Percentiles rank a stretch among this genome's conserved stretches.
Conservation (phyloP, 2,329 filamentous ascomycete species). For the Ceratocystis colombiana region DNA sequence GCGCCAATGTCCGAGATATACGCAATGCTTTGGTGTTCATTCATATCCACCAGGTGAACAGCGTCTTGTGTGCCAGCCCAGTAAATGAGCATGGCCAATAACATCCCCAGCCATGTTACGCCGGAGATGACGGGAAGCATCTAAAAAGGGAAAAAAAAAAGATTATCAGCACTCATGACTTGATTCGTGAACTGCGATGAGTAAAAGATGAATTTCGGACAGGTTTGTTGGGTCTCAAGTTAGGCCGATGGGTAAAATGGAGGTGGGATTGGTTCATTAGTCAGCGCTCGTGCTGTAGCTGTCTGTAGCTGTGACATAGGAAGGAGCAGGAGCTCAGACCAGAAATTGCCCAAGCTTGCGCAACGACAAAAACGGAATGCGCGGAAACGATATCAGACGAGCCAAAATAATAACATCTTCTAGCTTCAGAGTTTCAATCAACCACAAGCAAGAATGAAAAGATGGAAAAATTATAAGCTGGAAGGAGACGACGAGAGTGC, state of each 20-base stretch:
- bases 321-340: constrained; percentile 9
- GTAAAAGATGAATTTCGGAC: not conserved
- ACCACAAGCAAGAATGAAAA: not conserved
- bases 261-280: not conserved
- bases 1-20: constrained; percentile 63
- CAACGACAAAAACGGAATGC: not conserved
- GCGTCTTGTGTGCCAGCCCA: constrained; percentile 51
- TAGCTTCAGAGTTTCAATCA: too few relatives aligned
- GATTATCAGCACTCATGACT: not conserved
- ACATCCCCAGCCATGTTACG: constrained; percentile 54
- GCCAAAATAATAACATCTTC: not conserved
- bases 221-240: too few relatives aligned
- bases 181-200: not conserved
- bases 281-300: not conserved
- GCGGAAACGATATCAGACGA: constrained; percentile 3
- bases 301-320: not conserved
- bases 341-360: not conserved
- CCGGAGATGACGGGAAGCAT: constrained; percentile 60
- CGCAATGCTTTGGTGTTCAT: constrained; percentile 48
- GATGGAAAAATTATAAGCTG: not conserved
- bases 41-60: constrained; percentile 53
- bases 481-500: not conserved
- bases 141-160: constrained; percentile 32
- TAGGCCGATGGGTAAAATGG: not conserved
- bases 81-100: constrained; percentile 59